These are phyloP conservation scores for Ustilago tritici DNA, from an alignment of 1,284 basidiomycete species.

Conservation along the genomic window DNA sequence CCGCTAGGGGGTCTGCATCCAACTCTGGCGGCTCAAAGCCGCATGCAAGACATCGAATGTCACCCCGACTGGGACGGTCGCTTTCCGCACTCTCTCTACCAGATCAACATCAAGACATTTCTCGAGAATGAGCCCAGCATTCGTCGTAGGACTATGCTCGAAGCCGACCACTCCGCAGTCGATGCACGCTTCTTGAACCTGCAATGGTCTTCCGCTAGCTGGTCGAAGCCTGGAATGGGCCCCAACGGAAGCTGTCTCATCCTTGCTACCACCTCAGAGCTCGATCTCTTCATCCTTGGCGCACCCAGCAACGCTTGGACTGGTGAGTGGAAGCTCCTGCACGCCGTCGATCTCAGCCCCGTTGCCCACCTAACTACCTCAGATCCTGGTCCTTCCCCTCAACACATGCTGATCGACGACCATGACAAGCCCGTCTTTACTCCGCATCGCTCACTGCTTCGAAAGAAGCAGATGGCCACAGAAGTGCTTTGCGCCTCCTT, in stretches of 20 bases:
- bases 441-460: constrained; percentile 20
- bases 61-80: constrained; percentile 38
- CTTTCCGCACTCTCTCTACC: constrained; percentile 42
- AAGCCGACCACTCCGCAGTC: constrained; percentile 35
- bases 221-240: constrained; percentile 46
- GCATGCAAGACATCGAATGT: constrained; percentile 31
- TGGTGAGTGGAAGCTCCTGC: constrained; percentile 37
- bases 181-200: constrained; percentile 27
- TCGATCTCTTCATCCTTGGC: constrained; percentile 43
- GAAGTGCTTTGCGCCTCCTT: constrained; percentile 32
- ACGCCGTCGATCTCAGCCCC: constrained; percentile 14
- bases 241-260: constrained; percentile 42
- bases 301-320: constrained; percentile 42
- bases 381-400: background rate
- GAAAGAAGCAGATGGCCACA: constrained; percentile 35
- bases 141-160: constrained; percentile 30
- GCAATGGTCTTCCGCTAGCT: constrained; percentile 40
- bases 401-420: background rate
- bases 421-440: constrained; percentile 19
- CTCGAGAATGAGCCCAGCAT: constrained; percentile 21
- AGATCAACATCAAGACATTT: constrained; percentile 43
- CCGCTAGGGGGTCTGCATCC: constrained; percentile 28
- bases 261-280: constrained; percentile 40
- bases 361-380: constrained; percentile 4
- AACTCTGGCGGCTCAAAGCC: constrained; percentile 18